Conservation (phyloP, 2,329 filamentous ascomycete genomes). For the Aspergillus cejpii region DNA sequence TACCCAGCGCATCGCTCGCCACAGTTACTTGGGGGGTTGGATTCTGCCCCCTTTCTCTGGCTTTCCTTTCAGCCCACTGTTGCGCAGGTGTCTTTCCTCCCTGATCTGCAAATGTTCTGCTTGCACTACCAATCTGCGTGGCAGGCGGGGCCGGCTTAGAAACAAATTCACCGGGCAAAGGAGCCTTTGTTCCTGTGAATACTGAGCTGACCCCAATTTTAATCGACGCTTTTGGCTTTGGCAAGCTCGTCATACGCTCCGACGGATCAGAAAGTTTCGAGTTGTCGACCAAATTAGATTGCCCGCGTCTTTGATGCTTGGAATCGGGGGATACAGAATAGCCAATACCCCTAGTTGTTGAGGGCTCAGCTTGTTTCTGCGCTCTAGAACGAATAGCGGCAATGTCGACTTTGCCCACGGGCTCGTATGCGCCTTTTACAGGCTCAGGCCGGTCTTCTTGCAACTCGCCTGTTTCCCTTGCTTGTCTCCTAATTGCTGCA, state of each 20-base stretch:
- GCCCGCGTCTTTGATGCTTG: slow-evolving; percentile 44
- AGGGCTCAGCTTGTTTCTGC: slow-evolving; percentile 52
- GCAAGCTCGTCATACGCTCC: slow-evolving; percentile 76
- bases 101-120: slow-evolving; percentile 87
- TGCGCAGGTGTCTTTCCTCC: slow-evolving; percentile 96
- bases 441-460: slow-evolving; percentile 72
- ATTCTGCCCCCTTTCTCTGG: slow-evolving; percentile 58
- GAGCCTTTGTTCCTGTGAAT: slow-evolving; percentile 85
- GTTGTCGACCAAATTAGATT: slow-evolving; percentile 66
- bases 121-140: slow-evolving; percentile 64
- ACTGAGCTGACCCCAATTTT: slow-evolving; percentile 67
- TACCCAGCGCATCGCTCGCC: slow-evolving; percentile 42
- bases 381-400: slow-evolving; percentile 82
- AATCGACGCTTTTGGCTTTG: slow-evolving; percentile 92
- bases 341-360: slow-evolving; percentile 31
- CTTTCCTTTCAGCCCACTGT: slow-evolving; percentile 96
- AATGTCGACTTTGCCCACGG: slow-evolving; percentile 94
- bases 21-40: slow-evolving; percentile 44
- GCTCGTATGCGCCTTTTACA: slow-evolving; percentile 91
- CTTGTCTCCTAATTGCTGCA: slow-evolving; percentile 71
- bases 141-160: slow-evolving; percentile 55
- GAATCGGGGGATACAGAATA: slow-evolving; percentile 41
- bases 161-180: slow-evolving; percentile 63
- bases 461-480: slow-evolving; percentile 51
- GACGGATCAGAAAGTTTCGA: slow-evolving; percentile 65